Base-by-base conservation (phyloP, 768 basidiomycete genomes). In the Tulasnella sp. region DNA sequence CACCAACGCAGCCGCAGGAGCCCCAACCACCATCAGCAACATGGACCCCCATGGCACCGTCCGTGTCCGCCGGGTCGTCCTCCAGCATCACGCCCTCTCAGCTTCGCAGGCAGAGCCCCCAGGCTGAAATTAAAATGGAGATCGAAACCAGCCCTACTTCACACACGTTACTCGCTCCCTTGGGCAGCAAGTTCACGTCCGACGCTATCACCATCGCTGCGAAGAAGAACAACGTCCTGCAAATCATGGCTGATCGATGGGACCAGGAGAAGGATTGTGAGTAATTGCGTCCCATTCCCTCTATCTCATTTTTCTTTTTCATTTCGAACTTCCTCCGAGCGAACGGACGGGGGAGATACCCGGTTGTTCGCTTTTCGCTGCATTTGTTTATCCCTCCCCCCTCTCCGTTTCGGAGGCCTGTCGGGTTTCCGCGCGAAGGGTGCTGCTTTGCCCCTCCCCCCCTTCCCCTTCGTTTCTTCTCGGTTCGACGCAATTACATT, bases 161-260 rank as follows among this genome's bases (percentile, higher is more conserved):
- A 39, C 79, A 82, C 55, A 79, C 81, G 39, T 79, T 82, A 46
- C 76, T 72, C 67, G 81, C 82, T 32, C 80, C 82, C 11, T 75
- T 82, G 18, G 82, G 82, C 20, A 73, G 73, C 67, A 82, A 80
- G 42, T 82, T 82, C 74, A 80, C 78, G 46, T 79, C 82, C 26
- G 82, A 82, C 46, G 79, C 78, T 74, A 82, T 82, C 78, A 82
- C 82, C 42, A 82, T 82, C 57, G 80, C 82, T 44, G 80, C 80
- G 11, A 81, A 80, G 71, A 80, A 80, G 74, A 82, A 80, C 32
- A 82, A 81, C 61, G 74, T 79, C 61, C 72, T 82, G 20, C 78
- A 79, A n/a, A 82, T 82, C 35, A 79, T 82, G 37, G 82, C 82
- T 11, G 82, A 82, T 73, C 75, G 82, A 44, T 82, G 81, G 81